These are phyloP conservation scores for Glebionis coronaria DNA, from an alignment of 129 eudicot genomes.

Conservation along the genomic window DNA sequence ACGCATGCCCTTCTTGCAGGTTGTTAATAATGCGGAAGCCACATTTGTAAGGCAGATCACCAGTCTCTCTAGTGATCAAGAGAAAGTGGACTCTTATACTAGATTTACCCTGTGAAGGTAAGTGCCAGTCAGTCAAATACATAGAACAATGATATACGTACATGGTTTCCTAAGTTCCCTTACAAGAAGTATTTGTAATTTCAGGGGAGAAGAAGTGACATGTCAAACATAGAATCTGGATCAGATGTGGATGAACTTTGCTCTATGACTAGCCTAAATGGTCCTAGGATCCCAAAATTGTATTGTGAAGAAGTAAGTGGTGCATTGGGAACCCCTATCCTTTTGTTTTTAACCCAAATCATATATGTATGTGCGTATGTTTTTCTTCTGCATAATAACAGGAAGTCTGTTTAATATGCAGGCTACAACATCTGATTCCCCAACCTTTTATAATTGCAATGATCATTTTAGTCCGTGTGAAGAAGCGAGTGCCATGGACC, in stretches of 20 bases:
- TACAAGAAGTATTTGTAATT: conserved; percentile 7
- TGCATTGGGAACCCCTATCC: neutral
- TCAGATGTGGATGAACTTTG: conserved; percentile 51
- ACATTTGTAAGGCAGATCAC: conserved; percentile 50
- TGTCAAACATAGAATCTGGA: conserved; percentile 48
- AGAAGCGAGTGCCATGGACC: conserved; percentile 24
- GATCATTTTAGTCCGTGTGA: conserved; percentile 49
- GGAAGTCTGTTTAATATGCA: conserved; percentile 26
- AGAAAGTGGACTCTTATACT: conserved; percentile 45
- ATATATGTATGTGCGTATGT: neutral
- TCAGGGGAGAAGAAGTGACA: conserved; percentile 60
- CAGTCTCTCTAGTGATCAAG: conserved; percentile 43
- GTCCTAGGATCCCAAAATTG: conserved; percentile 32
- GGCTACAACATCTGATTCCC: conserved; percentile 53
- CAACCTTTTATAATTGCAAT: conserved; percentile 54
- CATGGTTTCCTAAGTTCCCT: conserved; percentile 19
- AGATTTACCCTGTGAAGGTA: conserved; percentile 53
- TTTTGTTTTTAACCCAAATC: neutral
- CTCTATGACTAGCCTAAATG: conserved; percentile 42
- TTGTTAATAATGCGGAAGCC: conserved; percentile 54
- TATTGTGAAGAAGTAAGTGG: conserved; percentile 60
- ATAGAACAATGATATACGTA: conserved; percentile 1
- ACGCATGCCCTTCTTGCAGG: conserved; percentile 30
- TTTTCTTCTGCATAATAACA: neutral
- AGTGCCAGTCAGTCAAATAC: conserved; percentile 2